These are phyloP conservation scores for Penicillium longicatenatum DNA, from an alignment of 495 filamentous ascomycete species.

Conservation along the genomic window DNA sequence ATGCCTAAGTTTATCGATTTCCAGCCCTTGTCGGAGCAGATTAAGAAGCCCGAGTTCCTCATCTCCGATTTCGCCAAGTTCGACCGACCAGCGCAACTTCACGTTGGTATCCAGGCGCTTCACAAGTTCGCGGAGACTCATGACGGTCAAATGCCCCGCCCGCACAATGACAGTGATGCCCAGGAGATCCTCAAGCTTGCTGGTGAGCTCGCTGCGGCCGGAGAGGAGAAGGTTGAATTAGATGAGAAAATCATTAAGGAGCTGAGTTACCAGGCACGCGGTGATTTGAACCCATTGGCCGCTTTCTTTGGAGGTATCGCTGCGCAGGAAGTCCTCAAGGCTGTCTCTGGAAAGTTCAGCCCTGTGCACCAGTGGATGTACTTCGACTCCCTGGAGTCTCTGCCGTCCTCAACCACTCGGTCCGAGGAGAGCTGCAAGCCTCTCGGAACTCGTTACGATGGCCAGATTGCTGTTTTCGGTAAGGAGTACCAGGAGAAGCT, in stretches of 20 bases:
- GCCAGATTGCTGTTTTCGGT: constrained; percentile 96
- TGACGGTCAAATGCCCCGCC: constrained; percentile 68
- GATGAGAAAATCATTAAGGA: constrained; percentile 93
- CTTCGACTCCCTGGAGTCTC: constrained; percentile 94
- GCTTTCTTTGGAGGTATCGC: constrained; percentile 95
- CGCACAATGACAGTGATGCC: constrained; percentile 85
- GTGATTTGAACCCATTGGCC: constrained; percentile 87
- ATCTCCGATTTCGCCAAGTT: constrained; percentile 98
- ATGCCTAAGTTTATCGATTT: constrained; percentile 96
- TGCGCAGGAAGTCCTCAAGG: constrained; percentile 95
- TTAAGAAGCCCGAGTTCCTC: constrained; percentile 85
- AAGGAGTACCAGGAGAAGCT: constrained; percentile 93
- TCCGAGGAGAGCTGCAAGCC: constrained; percentile 89
- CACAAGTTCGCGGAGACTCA: constrained; percentile 77
- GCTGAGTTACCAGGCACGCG: constrained; percentile 92
- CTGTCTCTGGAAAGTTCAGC: constrained; percentile 95
- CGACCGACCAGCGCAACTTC: constrained; percentile 87
- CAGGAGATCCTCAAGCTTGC: constrained; percentile 72
- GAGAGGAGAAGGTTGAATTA: constrained; percentile 76
- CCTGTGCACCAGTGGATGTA: constrained; percentile 94
- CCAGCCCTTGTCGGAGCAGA: constrained; percentile 69
- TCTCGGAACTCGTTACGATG: constrained; percentile 82
- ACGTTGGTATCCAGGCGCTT: constrained; percentile 90
- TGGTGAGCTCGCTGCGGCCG: constrained; percentile 62
- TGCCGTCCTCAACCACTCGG: constrained; percentile 70